Base-by-base conservation (phyloP, 768 basidiomycete species). In the Sarcomyxa edulis region DNA sequence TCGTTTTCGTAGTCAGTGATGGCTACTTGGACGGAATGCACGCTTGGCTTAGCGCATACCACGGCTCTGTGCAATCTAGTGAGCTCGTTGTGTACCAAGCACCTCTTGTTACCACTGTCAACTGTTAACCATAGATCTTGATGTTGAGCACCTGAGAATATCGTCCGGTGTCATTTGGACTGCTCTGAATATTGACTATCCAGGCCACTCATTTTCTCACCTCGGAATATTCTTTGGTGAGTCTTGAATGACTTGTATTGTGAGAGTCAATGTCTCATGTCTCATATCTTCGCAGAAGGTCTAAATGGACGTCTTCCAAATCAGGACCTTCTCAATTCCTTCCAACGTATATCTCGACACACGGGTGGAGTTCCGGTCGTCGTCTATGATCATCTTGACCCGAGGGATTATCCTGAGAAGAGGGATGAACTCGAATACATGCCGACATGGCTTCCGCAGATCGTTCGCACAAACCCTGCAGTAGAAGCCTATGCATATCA, bases 151-250 rank as follows among this genome's bases (percentile, higher is more conserved):
- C 7, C 66, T 96, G 25, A 59, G 66, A 23, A 53, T 88, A 16
- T 58, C 77, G 2, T 89, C 90, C 2, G 94, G 93, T 3, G 84
- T 93, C 5, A 86, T 99, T 29, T 99, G 96, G 96, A 91, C 88
- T 1, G 92, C 92, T 8, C 62, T 99, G 32, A 87, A 86, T 49
- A 78, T 99, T 29, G 96, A 98, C 56, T 98, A 97, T 58, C 90
- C 93, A 1, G 88, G 92, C 0, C 95, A 99, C 60, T 97, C 94
- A 0, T 95, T 98, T 61, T 91, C 87, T 7, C 90, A 97, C 54
- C 69, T 98, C 2, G 95, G 96, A n/a, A 63, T 98, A 7, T 97
- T 91, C 64, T 88, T 84, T 59, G 95, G 95, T 92, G 12, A 39
- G 81, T 91, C 7, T 14, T 24, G 15, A 11, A 24, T 28, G 6